phyloP scores from a whole-genome alignment of 257 asterid species.

The Solanum pennellii region DNA sequence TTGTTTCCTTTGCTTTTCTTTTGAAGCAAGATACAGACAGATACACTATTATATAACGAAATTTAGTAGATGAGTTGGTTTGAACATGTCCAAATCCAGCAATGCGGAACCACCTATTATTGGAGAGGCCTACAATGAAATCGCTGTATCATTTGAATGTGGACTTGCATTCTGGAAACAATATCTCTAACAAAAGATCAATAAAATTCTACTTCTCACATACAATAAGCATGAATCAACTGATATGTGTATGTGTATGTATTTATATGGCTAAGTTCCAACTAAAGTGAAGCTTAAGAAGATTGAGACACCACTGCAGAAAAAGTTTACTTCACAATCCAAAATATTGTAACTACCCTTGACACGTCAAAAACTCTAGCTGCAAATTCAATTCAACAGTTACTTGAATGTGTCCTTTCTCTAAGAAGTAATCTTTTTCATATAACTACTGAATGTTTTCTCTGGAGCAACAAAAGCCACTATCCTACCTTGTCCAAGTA shows the following conservation, averaged over 20 bases:
- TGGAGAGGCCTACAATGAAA: not conserved
- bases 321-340: not conserved
- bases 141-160: not conserved
- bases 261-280: not conserved
- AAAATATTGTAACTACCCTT: not conserved
- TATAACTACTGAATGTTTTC: not conserved
- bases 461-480: not conserved
- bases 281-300: not conserved
- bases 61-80: not conserved
- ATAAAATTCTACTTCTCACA: not conserved
- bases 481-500: not conserved
- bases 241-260: not conserved
- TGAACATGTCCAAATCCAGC: not conserved
- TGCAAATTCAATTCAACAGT: not conserved
- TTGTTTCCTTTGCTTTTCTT: not conserved
- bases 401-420: not conserved
- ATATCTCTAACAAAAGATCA: not conserved
- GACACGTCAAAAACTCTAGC: not conserved
- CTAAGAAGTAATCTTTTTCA: not conserved
- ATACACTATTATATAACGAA: not conserved
- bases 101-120: not conserved
- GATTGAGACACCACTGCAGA: not conserved
- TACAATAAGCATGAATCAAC: not conserved
- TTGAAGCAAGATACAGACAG: not conserved
- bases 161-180: not conserved